Conservation (phyloP, 2,329 filamentous ascomycete genomes). For the Xylariaceae sp. region DNA sequence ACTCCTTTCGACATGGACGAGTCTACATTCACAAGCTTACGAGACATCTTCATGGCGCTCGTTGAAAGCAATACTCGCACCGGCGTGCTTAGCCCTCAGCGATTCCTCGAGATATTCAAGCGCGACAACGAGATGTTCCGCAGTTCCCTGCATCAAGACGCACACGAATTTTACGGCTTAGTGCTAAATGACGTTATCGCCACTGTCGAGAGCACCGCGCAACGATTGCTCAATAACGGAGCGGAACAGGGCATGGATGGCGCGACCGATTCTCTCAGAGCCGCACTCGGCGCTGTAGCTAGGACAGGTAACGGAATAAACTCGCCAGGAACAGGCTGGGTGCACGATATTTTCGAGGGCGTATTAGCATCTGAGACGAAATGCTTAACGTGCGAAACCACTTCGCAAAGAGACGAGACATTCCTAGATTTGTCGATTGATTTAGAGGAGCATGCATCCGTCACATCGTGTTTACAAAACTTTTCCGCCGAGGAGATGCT, state of each 20-base stretch:
- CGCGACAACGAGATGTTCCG: slow-evolving; percentile 96
- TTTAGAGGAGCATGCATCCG: slow-evolving; percentile 89
- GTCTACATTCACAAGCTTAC: slow-evolving; percentile 87
- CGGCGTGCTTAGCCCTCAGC: slow-evolving; percentile 85
- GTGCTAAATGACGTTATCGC: slow-evolving; percentile 94
- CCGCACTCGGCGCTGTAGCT: slow-evolving; percentile 37
- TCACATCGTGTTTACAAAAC: slow-evolving; percentile 90
- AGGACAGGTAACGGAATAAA: slow-evolving; percentile 41
- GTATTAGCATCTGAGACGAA: slow-evolving; percentile 92
- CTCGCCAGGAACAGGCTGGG: slow-evolving; percentile 74
- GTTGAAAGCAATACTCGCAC: slow-evolving; percentile 77
- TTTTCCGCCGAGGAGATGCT: slow-evolving; percentile 99
- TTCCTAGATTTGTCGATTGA: slow-evolving; percentile 97
- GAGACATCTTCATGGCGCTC: slow-evolving; percentile 92
- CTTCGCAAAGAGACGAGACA: slow-evolving; percentile 90
- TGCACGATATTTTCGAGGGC: slow-evolving; percentile 95
- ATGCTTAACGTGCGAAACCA: slow-evolving; percentile 92
- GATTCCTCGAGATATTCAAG: slow-evolving; percentile 90
- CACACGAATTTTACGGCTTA: slow-evolving; percentile 93
- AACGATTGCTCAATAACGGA: slow-evolving; percentile 53
- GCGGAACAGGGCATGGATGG: slow-evolving; percentile 39
- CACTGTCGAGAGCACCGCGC: slow-evolving; percentile 86
- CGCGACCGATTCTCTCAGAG: slow-evolving; percentile 49
- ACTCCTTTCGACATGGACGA: slow-evolving; percentile 87
- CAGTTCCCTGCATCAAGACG: slow-evolving; percentile 96